Conservation (phyloP, 345 rosid species). For the Raphanus raphanistrum region DNA sequence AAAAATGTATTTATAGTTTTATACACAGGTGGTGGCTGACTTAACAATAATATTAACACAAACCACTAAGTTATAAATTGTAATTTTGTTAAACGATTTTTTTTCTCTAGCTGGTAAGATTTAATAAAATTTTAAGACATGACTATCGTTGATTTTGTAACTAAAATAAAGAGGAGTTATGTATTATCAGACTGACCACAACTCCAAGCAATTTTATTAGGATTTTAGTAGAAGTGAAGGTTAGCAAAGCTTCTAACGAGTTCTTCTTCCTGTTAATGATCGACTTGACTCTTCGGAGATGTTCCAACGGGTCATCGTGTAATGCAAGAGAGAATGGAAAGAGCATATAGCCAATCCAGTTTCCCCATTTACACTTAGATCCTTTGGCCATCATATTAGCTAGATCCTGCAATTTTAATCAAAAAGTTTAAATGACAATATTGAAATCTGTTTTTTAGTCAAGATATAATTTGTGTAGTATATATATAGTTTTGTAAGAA, state of each 20-base stretch:
- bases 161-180: not conserved
- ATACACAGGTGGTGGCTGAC: not conserved
- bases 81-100: not conserved
- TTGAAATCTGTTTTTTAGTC: not conserved
- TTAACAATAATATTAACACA: not conserved
- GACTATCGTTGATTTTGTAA: not conserved
- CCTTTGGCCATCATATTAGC: constrained; percentile 54
- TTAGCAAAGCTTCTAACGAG: constrained; percentile 49
- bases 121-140: not conserved
- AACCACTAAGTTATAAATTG: not conserved
- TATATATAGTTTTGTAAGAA: not conserved
- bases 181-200: not conserved
- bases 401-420: constrained; percentile 39
- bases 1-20: not conserved
- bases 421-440: not conserved
- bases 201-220: not conserved
- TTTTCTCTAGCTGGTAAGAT: not conserved
- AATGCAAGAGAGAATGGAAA: constrained; percentile 50
- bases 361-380: constrained; percentile 55
- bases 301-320: constrained; percentile 49
- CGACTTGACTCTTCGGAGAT: constrained; percentile 49
- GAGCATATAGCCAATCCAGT: constrained; percentile 52
- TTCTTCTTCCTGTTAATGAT: constrained; percentile 51
- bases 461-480: not conserved
- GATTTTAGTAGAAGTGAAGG: constrained; percentile 1